Base-by-base conservation (phyloP, 768 basidiomycete genomes). In the Pleurotus pulmonarius region DNA sequence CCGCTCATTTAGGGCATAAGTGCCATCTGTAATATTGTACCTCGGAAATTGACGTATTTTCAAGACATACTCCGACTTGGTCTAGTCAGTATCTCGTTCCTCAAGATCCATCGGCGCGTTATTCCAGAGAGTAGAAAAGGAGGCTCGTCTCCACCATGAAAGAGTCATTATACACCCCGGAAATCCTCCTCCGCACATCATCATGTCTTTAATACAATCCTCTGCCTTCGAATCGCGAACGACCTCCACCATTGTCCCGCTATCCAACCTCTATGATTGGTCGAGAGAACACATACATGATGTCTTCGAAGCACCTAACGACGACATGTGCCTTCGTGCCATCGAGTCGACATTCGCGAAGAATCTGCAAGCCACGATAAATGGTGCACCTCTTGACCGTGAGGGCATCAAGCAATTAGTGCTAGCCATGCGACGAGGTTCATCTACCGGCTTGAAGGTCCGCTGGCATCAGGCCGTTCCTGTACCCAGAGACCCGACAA, bases 281-380 rank as follows among this genome's bases (percentile, higher is more conserved):
- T 83, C 82, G 3, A 59, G 65, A 18, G 67, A 71, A 56, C 81
- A 80, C 63, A 82, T 82, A 59, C 69, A 67, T 38, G 69, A 65
- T 46, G 70, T 83, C 48, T 83, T 83, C 62, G 81, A 83, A 63
- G 77, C 80, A 1, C 64, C 68, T 24, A 74, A 67, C n/a, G 75
- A 79, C 57, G 70, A 71, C 25, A 73, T 75, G 29, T 70, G 73
- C 22, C 63, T 74, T 9, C 69, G 66, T 29, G 80, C 80, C 29
- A 70, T 83, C 46, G 68, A 70, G 25, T 61, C 68, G 8, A 82
- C 82, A 3, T 83, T 83, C 62, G 66, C 79, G 0, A 67, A 71
- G 15, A 56, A 68, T 26, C 60, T 83, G 26, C 64, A 62, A 2
- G 78, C 73, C 12, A 72, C 64, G 15, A 59, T 80, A 20, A 83